Evolutionary conservation across 495 filamentous ascomycete species (phyloP), one percentile per base, ranked within the genome.

Genomic region (Physcia stellaris): DNA sequence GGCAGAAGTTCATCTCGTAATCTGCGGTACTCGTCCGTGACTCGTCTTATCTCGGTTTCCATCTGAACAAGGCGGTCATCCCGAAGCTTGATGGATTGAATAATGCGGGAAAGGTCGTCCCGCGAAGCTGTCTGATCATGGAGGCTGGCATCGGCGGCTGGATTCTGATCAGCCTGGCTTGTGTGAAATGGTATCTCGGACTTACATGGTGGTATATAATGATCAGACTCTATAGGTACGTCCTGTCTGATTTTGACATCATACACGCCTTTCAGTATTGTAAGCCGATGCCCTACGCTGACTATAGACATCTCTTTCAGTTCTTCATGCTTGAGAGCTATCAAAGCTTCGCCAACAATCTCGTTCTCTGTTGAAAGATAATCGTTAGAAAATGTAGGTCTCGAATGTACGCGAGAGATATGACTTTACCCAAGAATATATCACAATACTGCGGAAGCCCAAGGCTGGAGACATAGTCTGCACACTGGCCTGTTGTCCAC

Each of bases 351-450:
- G 34, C 90, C 90, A 28, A 87, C 79, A 50, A 98, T 87, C 39
- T 81, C 85, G 51, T 98, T 93, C 46, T 94, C 90, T 94, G 50
- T n/a, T n/a, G n/a, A n/a, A n/a, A n/a, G n/a, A n/a, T n/a, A n/a
- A n/a, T n/a, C n/a, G n/a, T n/a, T n/a, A n/a, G n/a, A n/a, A n/a
- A n/a, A n/a, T n/a, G n/a, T n/a, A n/a, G n/a, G n/a, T n/a, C n/a
- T n/a, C n/a, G n/a, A n/a, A n/a, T n/a, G n/a, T n/a, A n/a, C n/a
- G n/a, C n/a, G n/a, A n/a, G n/a, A n/a, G n/a, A n/a, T n/a, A n/a
- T n/a, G n/a, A n/a, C n/a, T n/a, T 53, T 62, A 85, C 85, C 83
- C 57, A 86, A 58, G 54, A 94, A 86, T 4, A 67, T 66, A 42
- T 85, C 76, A 40, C 80, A 73, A 57, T 96, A 96, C 52, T 93